These are phyloP conservation scores for Balansia obtecta DNA, from an alignment of 2,329 filamentous ascomycete species.

Conservation along the genomic window DNA sequence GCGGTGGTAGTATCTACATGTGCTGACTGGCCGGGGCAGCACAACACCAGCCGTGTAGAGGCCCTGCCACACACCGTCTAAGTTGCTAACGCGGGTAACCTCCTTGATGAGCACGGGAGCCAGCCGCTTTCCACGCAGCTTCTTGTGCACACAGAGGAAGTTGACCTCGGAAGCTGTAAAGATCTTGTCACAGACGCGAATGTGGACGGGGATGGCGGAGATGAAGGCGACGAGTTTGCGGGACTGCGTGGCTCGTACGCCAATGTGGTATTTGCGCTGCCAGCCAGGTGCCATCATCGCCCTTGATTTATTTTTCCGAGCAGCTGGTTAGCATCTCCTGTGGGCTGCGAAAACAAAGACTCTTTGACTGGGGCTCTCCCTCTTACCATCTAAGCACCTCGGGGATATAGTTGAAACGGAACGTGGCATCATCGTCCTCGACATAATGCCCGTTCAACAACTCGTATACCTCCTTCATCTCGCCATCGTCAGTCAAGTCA, in stretches of 20 bases:
- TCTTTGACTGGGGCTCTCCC: not conserved
- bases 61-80: constrained; percentile 80
- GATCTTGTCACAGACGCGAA: constrained; percentile 65
- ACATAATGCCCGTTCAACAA: constrained; percentile 90
- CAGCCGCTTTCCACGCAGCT: constrained; percentile 83
- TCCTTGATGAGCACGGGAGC: constrained; percentile 95
- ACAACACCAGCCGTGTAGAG: constrained; percentile 92
- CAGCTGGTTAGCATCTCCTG: not conserved
- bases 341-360: not conserved
- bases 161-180: constrained; percentile 87
- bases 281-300: constrained; percentile 90
- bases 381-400: constrained; percentile 78
- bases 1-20: constrained; percentile 90
- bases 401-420: constrained; percentile 90
- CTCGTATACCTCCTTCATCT: constrained; percentile 84
- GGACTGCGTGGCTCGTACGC: constrained; percentile 73
- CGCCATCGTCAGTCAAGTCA: constrained; percentile 65
- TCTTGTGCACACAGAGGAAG: constrained; percentile 97
- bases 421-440: constrained; percentile 93
- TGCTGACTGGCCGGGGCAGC: constrained; percentile 82
- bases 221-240: constrained; percentile 91
- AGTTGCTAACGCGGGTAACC: constrained; percentile 83
- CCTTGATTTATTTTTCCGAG: constrained; percentile 34
- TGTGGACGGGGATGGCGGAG: constrained; percentile 75
- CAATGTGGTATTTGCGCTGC: constrained; percentile 89